phyloP scores from a whole-genome alignment of 2,329 filamentous ascomycete genomes.

The Aspergillus versicolor region DNA sequence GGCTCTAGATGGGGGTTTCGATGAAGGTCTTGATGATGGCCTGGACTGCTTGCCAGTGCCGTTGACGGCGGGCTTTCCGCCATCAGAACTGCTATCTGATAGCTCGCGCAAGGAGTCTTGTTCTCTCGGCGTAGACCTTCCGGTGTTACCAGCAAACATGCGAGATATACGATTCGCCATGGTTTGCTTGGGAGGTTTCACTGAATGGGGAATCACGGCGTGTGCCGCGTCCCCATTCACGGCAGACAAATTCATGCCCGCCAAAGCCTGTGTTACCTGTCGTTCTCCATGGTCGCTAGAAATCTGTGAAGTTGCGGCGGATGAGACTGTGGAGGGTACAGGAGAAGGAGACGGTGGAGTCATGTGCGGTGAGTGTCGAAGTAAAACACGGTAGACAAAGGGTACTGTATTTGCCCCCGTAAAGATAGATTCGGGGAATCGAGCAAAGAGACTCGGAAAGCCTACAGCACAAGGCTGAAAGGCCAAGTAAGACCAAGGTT shows the following conservation, averaged over 20 bases:
- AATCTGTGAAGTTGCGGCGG: slow-evolving; percentile 40
- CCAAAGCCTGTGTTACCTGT: slow-evolving; percentile 45
- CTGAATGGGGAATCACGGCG: slow-evolving; percentile 27
- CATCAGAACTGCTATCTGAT: slow-evolving; percentile 40
- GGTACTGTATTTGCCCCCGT: slow-evolving; percentile 24
- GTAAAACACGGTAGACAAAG: slow-evolving; percentile 22
- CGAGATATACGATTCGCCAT: slow-evolving; percentile 47
- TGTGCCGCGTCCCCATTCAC: slow-evolving; percentile 36
- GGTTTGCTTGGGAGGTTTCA: slow-evolving; percentile 39
- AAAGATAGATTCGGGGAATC: slow-evolving; percentile 15
- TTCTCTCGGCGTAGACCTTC: slow-evolving; percentile 35
- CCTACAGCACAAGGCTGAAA: slow-evolving; percentile 30
- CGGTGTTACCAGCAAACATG: slow-evolving; percentile 46
- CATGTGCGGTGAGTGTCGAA: slow-evolving; percentile 35
- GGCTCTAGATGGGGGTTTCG: slow-evolving; percentile 31
- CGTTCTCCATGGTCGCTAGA: slow-evolving; percentile 41
- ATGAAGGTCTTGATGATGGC: slow-evolving; percentile 22
- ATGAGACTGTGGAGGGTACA: slow-evolving; percentile 45
- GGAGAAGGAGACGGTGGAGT: slow-evolving; percentile 43
- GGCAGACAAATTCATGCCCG: slow-evolving; percentile 43
- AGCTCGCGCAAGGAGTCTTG: slow-evolving; percentile 33
- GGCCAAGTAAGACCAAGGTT: slow-evolving; percentile 15
- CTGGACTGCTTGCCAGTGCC: slow-evolving; percentile 30
- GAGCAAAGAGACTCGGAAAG: slow-evolving; percentile 4
- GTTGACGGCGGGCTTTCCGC: slow-evolving; percentile 32